Conservation (phyloP, 2,329 filamentous ascomycete genomes). For the Trichoderma atrobrunneum region DNA sequence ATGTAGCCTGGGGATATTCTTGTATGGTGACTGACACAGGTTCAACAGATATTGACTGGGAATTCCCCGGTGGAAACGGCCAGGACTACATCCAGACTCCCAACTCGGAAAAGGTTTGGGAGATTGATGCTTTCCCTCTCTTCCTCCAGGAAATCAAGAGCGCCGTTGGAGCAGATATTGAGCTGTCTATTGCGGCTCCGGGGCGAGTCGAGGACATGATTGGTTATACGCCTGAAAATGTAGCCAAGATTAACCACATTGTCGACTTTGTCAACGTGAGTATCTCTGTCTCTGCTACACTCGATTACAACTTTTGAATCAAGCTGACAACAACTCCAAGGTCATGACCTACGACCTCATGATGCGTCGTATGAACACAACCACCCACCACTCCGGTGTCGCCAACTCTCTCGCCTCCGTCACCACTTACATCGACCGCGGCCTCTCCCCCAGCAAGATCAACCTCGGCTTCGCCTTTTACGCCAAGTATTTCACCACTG, state of each 20-base stretch:
- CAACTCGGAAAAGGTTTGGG: constrained; percentile 56
- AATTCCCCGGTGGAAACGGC: constrained; percentile 61
- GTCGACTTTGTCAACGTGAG: constrained; percentile 63
- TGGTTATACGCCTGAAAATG: constrained; percentile 57
- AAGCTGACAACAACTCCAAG: constrained; percentile 22
- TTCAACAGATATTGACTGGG: constrained; percentile 63
- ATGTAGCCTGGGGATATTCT: too few species aligned
- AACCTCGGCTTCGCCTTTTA: constrained; percentile 69
- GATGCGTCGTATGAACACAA: constrained; percentile 66
- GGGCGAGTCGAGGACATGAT: constrained; percentile 64
- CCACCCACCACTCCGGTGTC: constrained; percentile 63
- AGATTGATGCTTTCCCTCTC: constrained; percentile 61
- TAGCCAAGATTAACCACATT: constrained; percentile 55
- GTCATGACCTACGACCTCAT: constrained; percentile 72
- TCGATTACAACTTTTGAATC: fast-evolving
- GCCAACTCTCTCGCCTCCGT: constrained; percentile 52
- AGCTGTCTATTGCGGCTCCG: constrained; percentile 66
- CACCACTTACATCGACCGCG: constrained; percentile 57
- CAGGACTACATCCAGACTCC: constrained; percentile 63
- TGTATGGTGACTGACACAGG: background rate
- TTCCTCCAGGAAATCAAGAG: constrained; percentile 57
- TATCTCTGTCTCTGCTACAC: background rate
- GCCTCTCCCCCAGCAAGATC: constrained; percentile 53
- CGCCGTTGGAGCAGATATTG: constrained; percentile 53
- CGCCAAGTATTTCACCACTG: constrained; percentile 63